Conservation (phyloP, 805 yeast genomes). For the Candida silvatica region DNA sequence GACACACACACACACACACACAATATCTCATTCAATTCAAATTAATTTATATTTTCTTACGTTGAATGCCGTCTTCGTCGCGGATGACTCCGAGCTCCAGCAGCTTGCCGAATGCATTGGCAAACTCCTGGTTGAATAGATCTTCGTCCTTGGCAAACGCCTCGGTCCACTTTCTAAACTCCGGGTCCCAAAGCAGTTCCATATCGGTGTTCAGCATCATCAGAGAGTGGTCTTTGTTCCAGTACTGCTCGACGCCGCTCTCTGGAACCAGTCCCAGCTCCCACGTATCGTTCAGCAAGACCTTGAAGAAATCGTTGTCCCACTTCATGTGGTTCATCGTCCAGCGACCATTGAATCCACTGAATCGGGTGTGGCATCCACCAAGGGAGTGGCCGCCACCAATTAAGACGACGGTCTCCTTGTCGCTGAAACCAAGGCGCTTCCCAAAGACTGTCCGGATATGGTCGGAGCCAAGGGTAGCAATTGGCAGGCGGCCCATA, state of each 20-base stretch:
- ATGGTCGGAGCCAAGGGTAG: constrained; percentile 54
- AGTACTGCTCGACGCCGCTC: constrained; percentile 33
- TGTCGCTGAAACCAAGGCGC: constrained; percentile 60
- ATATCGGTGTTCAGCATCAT: constrained; percentile 88
- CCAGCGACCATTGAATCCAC: constrained; percentile 46
- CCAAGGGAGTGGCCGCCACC: constrained; percentile 79
- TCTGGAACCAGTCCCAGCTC: constrained; percentile 28
- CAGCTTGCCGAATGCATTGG: constrained; percentile 58
- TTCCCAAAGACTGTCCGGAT: constrained; percentile 49
- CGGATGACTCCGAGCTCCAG: constrained; percentile 35
- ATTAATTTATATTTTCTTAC: constrained; percentile 17
- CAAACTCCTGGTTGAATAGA: constrained; percentile 54
- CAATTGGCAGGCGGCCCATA: constrained; percentile 71
- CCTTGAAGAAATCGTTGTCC: constrained; percentile 33
- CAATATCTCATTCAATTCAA: background rate
- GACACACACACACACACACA: background rate
- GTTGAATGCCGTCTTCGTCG: constrained; percentile 24
- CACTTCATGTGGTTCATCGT: constrained; percentile 31
- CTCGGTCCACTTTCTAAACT: constrained; percentile 52
- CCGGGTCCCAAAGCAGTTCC: constrained; percentile 50
- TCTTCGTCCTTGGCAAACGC: constrained; percentile 60
- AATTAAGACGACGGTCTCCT: constrained; percentile 63
- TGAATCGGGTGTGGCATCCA: constrained; percentile 52
- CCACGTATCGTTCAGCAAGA: constrained; percentile 43
- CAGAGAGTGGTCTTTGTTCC: constrained; percentile 29